Evolutionary conservation across 2,329 filamentous ascomycete genomes (phyloP).

Genomic region (Grosmannia huntii): DNA sequence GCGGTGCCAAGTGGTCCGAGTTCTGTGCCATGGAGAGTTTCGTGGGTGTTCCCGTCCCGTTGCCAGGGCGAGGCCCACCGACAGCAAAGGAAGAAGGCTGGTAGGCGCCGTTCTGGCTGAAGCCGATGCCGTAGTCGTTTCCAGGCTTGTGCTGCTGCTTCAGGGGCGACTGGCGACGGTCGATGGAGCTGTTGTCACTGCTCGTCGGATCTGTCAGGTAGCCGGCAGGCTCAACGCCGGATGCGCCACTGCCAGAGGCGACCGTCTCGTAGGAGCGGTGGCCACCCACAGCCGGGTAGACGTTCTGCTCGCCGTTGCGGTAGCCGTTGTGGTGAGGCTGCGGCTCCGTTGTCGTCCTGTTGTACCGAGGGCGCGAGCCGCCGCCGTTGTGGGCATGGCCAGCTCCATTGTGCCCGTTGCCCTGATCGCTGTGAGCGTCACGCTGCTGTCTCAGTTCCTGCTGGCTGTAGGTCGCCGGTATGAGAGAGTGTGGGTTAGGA

Average conservation of each 20-base stretch:
- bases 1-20: constrained; percentile 5
- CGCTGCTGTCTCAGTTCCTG: constrained; percentile 25
- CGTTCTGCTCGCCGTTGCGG: constrained; percentile 27
- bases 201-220: constrained; percentile 77
- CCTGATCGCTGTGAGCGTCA: constrained; percentile 31
- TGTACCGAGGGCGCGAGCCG: constrained; percentile 19
- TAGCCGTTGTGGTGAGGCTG: constrained; percentile 22
- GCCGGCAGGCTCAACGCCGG: constrained; percentile 59
- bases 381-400: constrained; percentile 25
- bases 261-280: constrained; percentile 81
- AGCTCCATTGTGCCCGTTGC: constrained; percentile 28
- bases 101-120: constrained; percentile 30
- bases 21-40: constrained; percentile 14
- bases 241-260: constrained; percentile 61
- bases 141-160: constrained; percentile 28
- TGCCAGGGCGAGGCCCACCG: constrained; percentile 8
- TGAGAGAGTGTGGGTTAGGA: constrained; percentile 22
- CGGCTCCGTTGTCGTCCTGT: constrained; percentile 34
- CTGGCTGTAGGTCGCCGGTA: constrained; percentile 22
- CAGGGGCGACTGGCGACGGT: constrained; percentile 49
- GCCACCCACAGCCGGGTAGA: constrained; percentile 46
- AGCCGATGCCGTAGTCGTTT: constrained; percentile 54
- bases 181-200: constrained; percentile 85
- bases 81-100: constrained; percentile 27
- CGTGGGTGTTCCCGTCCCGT: constrained; percentile 14